Evolutionary conservation across 1,139 yeast genomes (phyloP), one percentile per base, ranked within the genome.

Genomic region (Debaryomyces sp.): DNA sequence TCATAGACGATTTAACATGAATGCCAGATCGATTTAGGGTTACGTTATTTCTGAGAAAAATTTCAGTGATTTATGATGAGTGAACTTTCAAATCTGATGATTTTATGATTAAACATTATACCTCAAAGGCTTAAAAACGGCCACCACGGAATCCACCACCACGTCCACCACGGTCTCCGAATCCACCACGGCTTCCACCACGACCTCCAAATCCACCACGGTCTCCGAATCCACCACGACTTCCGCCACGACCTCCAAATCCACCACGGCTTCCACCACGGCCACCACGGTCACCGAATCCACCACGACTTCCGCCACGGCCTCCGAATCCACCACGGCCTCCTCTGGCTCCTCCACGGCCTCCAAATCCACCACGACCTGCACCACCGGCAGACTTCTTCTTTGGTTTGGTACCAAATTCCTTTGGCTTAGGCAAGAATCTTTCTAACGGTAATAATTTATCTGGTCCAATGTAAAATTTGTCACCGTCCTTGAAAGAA

Each of bases 371-470:
- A 56, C 81, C 76, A 56, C 83, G 68, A 44, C 70, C 63, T 26
- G 60, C 56, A 23, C 68, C 77, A 27, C 70, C 73, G 35, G 68
- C 75, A 72, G 85, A 84, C 74, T 87, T 86, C 71, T 77, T 86
- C 71, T 89, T 85, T 56, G 90, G 87, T 66, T 85, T 85, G 59
- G 92, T 87, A 38, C 95, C 96, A 41, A 68, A 76, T 23, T 73
- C 85, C 74, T 87, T 85, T 46, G 98, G 94, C 75, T 91, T 89
- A 56, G 98, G 98, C 70, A 91, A 78, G 74, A 92, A 92, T 77
- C 99, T 84, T 64, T 94, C 99, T 60, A 94, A 77, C 46, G 99
- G 99, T 59, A 95, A 82, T 59, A 95, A 80, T 73, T 94, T 94
- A 73, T 94, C 99, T 44, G 95, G 90, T 50, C 94, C 96, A 72